Evolutionary conservation across 345 rosid genomes (phyloP), one percentile per base, ranked within the genome.

Genomic region (Euphorbia peplus): DNA sequence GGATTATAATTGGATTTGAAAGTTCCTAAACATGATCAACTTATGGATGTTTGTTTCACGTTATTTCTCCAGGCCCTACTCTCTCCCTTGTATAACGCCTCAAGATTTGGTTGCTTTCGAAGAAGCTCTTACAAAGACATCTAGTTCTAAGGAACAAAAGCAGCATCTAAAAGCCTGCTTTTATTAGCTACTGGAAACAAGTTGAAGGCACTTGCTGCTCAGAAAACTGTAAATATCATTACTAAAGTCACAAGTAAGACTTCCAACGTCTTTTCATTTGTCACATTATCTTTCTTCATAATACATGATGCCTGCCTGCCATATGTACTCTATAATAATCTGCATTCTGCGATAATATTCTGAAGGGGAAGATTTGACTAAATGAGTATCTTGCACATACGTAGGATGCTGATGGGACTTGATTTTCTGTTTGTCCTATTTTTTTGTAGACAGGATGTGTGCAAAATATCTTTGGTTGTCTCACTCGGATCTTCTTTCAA

Each of bases 371-470:
- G n/a, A n/a, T n/a, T n/a, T n/a, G n/a, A n/a, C n/a, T n/a, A n/a
- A n/a, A n/a, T n/a, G n/a, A n/a, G n/a, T n/a, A n/a, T n/a, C n/a
- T n/a, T n/a, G n/a, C n/a, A n/a, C n/a, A n/a, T n/a, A n/a, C n/a
- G n/a, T n/a, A n/a, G n/a, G n/a, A n/a, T n/a, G n/a, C n/a, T 19
- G 41, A 79, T 67, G 24, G 41, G 32, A 69, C 42, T 42, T 70
- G 26, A 61, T 60, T 59, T 35, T n/a, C 22, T 61, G 18, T 41
- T 71, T 41, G 37, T 64, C 57, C 65, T 71, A n/a, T 32, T 85
- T 80, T 72, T 77, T 70, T 83, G 66, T 87, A 95, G 99, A 91
- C 99, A 80, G 99, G 99, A 75, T 95, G 99, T 93, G 98, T 83
- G 96, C 96, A 51, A 93, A 93, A 79, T 88, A 88, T 81, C 95